Evolutionary conservation across 768 basidiomycete species (phyloP), one percentile per base, ranked within the genome.

Genomic region (Calocybe gangraenosa): DNA sequence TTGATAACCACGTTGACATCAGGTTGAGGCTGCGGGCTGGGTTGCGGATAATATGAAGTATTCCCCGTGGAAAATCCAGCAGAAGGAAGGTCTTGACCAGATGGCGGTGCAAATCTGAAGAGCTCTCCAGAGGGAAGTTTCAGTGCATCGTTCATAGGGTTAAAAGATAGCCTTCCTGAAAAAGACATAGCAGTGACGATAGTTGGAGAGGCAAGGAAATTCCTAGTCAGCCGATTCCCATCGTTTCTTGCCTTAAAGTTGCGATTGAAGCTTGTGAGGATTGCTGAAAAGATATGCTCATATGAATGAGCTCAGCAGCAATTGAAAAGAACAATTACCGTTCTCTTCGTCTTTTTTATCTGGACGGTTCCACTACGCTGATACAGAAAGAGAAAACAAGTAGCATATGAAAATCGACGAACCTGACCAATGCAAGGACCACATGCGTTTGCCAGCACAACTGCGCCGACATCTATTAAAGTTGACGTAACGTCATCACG

Each of bases 361-460:
- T 36, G 84, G 81, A 20, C 96, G 81, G 61, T 97, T 92, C 96
- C 96, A 99, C 82, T 92, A 43, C 9, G 48, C 20, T 43, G 48
- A 7, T 4, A 25, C 51, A 53, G 50, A 41, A 36, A 47, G 33
- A 21, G 11, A 19, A 32, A 28, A 20, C 22, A 22, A 34, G 3
- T 40, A 37, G 38, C 7, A 19, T 35, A 43, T 28, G 20, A 38
- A 51, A 11, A 32, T 23, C 13, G 33, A 48, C 52, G 19, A 15
- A 84, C 87, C 68, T 97, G 95, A 37, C 96, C 96, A 55, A 98
- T 99, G 62, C 96, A 99, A 19, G 96, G 96, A 41, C 96, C 96
- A 55, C 96, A 99, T 2, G 96, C 96, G 64, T 99, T 99, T 5
- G 96, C 94, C 28, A 99, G 74, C 18, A 99, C 95, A 41, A 84